Percentiles rank a stretch among this genome's conserved stretches.
Evolutionary conservation across 164 flowering plant species (phyloP).

Genomic region (Saururus chinensis): DNA sequence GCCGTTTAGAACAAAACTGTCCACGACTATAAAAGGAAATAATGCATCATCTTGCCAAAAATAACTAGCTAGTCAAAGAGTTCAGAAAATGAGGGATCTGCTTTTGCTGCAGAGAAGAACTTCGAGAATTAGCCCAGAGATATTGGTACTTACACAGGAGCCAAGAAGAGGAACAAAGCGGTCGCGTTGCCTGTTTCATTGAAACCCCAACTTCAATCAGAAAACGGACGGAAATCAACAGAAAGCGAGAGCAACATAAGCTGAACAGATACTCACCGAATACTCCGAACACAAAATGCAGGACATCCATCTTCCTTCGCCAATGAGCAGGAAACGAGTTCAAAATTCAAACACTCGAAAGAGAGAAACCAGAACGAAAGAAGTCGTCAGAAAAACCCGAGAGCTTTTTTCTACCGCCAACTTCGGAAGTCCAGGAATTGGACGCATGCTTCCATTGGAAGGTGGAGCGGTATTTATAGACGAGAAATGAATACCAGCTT

Average conservation of each 20-base stretch:
- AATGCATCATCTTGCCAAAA: no score
- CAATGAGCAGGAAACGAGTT: background rate
- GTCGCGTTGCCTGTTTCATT: constrained; percentile 22
- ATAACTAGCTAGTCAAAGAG: no score
- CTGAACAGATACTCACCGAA: constrained; percentile 31
- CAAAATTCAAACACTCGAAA: background rate
- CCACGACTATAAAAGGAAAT: no score
- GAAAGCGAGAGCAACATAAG: background rate
- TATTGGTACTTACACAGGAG: constrained; percentile 17
- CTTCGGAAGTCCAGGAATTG: background rate
- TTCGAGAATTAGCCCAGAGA: background rate
- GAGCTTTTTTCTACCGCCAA: background rate
- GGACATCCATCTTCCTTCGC: constrained; percentile 19
- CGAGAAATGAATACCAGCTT: background rate
- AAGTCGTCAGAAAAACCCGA: no score
- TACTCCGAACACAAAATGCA: constrained; percentile 58
- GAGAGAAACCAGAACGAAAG: no score
- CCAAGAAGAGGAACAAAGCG: constrained; percentile 26
- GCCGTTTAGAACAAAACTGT: no score
- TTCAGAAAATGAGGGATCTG: no score
- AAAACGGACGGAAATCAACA: background rate
- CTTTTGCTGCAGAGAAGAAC: no score
- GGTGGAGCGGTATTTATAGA: background rate
- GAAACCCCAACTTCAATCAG: background rate
- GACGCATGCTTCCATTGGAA: background rate